Evolutionary conservation across 805 yeast genomes (phyloP), one percentile per base, ranked within the genome.

Genomic region (Gaillardinia entomophila): DNA sequence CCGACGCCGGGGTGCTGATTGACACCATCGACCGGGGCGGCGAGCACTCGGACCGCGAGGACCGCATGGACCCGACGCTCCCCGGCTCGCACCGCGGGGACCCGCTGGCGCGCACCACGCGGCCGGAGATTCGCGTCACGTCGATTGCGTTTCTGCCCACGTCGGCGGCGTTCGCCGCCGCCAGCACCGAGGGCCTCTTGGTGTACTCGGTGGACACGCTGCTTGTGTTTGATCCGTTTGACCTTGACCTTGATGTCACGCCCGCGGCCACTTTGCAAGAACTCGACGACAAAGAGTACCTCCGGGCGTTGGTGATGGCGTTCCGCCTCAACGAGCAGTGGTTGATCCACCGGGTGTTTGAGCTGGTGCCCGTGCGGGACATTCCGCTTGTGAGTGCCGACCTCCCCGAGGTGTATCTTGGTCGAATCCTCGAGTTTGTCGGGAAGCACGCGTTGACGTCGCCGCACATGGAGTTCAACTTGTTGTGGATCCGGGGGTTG

Each of bases 111-210:
- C 72, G 97, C 46, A 73, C 75, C 31, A 68, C 77, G 1, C 74
- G 88, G 42, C 92, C 96, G 0, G 95, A 79, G 45, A 72, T 92
- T n/a, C 67, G 94, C 49, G 88, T 89, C 4, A 76, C 86, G 2
- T 66, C 82, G 3, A 71, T 92, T 18, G 73, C 71, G 44, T 92
- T 89, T 50, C 85, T 96, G 2, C 98, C 98, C 13, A 82, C 96
- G 0, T 82, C 94, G 2, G 70, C 82, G 14, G 78, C 94, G 22
- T 92, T 92, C 68, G 92, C 95, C 1, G 95, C 95, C 26, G 92
- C 96, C 0, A 80, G 96, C 1, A 92, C 98, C 0, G 97, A 90
- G 55, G 98, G 98, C 6, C 63, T 92, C 28, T 64, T 88, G 35
- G 66, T 92, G 1, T 92, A 75, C 54, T 81, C 95, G 1, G 74